phyloP scores from a whole-genome alignment of 1,284 basidiomycete species.

The Fomes fomentarius region DNA sequence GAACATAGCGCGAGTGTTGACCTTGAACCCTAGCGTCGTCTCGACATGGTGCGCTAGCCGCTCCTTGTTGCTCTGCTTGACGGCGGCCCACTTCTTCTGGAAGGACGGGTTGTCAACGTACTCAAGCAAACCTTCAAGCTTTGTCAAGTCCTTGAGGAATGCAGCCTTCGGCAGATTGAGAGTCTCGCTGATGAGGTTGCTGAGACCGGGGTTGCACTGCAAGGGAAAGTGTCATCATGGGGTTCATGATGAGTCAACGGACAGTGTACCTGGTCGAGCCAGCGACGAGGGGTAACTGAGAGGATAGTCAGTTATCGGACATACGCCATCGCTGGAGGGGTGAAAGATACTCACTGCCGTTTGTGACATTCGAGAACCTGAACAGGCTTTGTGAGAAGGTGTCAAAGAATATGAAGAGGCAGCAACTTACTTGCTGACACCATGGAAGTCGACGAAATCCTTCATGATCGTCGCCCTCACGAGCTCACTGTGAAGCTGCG shows the following conservation, averaged over 20 bases:
- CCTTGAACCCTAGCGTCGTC: conserved; percentile 69
- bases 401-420: neutral
- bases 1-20: conserved; percentile 86
- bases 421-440: conserved; percentile 67
- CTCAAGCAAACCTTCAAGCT: conserved; percentile 70
- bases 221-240: too few relatives aligned
- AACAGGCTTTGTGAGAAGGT: neutral
- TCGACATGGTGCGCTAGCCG: conserved; percentile 81
- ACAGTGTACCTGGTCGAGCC: too few relatives aligned
- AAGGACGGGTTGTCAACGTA: conserved; percentile 75
- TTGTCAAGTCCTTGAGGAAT: conserved; percentile 82
- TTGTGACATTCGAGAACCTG: conserved; percentile 82
- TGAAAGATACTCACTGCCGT: conserved; percentile 68
- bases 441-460: conserved; percentile 89
- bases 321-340: neutral
- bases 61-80: conserved; percentile 89
- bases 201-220: conserved; percentile 89
- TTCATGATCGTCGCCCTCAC: conserved; percentile 83
- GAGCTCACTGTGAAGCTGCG: conserved; percentile 74
- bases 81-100: conserved; percentile 76
- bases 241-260: too few relatives aligned
- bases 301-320: neutral
- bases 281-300: conserved; percentile 80
- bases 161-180: conserved; percentile 72
- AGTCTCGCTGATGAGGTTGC: conserved; percentile 80